Evolutionary conservation across 2,329 filamentous ascomycete species (phyloP).

Genomic region (Talaromyces sp.): DNA sequence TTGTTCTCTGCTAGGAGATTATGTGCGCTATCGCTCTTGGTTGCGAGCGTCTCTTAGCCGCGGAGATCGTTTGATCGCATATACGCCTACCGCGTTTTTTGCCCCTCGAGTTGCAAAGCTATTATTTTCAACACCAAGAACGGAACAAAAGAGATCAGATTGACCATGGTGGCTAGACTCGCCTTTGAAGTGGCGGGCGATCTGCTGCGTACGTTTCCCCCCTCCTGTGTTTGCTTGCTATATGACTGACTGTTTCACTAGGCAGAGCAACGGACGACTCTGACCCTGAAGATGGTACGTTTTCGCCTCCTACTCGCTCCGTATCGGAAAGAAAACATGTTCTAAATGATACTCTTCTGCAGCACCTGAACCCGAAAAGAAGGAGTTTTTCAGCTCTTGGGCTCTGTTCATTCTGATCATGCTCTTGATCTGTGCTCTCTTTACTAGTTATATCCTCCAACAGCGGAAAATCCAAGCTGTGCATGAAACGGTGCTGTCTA

Average conservation of each 20-base stretch:
- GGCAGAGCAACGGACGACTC: conserved; percentile 33
- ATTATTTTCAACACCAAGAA: neutral
- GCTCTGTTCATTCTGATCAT: conserved; percentile 94
- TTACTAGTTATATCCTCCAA: conserved; percentile 94
- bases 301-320: neutral
- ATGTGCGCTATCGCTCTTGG: conserved; percentile 29
- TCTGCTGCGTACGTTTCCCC: conserved; percentile 29
- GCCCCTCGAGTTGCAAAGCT: neutral
- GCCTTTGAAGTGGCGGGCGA: conserved; percentile 30
- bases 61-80: conserved; percentile 26
- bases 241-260: conserved; percentile 19
- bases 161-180: conserved; percentile 30
- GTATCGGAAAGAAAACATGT: no score
- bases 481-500: conserved; percentile 96
- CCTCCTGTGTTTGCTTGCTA: neutral
- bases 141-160: neutral
- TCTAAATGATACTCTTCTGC: conserved; percentile 20
- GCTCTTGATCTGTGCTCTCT: conserved; percentile 88
- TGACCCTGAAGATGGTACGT: conserved; percentile 36
- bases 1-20: conserved; percentile 19
- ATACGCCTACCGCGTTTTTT: conserved; percentile 9
- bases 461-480: conserved; percentile 96
- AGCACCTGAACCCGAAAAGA: conserved; percentile 76
- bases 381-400: conserved; percentile 95
- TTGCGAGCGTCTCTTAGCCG: conserved; percentile 27